Base-by-base conservation (phyloP, 2,329 filamentous ascomycete genomes). In the Xylaria multiplex region DNA sequence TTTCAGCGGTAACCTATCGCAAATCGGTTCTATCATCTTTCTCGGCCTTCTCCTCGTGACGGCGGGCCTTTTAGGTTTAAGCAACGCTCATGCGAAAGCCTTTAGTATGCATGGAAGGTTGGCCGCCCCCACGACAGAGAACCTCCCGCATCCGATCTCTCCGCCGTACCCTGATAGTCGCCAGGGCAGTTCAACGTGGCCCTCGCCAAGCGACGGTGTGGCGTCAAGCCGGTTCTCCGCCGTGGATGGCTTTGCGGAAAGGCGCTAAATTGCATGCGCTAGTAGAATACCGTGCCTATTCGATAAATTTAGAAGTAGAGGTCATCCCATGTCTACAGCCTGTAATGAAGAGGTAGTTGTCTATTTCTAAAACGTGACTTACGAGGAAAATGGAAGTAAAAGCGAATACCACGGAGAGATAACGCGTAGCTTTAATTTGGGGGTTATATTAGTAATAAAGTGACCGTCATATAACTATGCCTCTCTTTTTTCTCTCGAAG, bases 1-100 rank as follows among this genome's bases (percentile, higher is more conserved):
- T 1, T 75, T 88, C 22, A 83, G 84, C 63, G 84, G 82, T 11
- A 89, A 89, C 73, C 82, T 86, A 64, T 82, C 81, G 0, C 82
- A 86, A 71, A 79, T 79, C 0, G 86, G 86, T 3, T 81, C 84
- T 42, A 75, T 88, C 9, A 76, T 85, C 3, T 78, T 89, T 45
- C 80, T 88, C 68, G 75, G 77, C 0, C 75, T 88, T 57, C 73
- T 89, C 55, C 75, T 89, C 11, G 61, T 79, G n/a, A 86, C 83
- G 27, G 85, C 84, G 0, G 85, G 79, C 0, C 68, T 88, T 37
- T 75, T 90, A 13, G 84, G 83, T 2, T 69, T 87, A 30, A 85
- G 85, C 67, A 89, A 89, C 67, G 79, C 81, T 1, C 77, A 82
- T 58, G 81, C 82, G 0, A 81, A 78, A 37, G 78, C 79, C 0